phyloP scores from a whole-genome alignment of 2,329 filamentous ascomycete genomes.

The Apiospora hydei region DNA sequence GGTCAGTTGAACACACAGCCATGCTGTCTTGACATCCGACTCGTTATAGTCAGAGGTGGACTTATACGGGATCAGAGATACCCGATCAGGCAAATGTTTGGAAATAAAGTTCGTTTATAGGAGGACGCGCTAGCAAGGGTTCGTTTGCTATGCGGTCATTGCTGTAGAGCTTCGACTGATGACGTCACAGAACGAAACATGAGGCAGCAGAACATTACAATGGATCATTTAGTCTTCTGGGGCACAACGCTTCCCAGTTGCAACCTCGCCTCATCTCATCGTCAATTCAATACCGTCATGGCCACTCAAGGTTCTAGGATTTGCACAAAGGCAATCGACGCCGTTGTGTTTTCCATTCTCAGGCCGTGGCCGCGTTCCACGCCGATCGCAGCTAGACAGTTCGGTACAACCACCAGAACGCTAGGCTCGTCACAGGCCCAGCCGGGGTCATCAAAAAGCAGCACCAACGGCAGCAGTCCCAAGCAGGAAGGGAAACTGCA shows the following conservation, averaged over 20 bases:
- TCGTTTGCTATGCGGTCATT: not conserved
- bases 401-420: not conserved
- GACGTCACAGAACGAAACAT: not conserved
- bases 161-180: not conserved
- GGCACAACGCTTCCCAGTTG: not conserved
- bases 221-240: not conserved
- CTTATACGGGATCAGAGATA: not conserved
- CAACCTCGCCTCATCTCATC: not conserved
- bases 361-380: not conserved
- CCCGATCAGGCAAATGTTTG: not conserved
- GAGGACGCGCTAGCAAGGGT: conserved; percentile 11
- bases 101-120: conserved; percentile 4
- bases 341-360: not conserved
- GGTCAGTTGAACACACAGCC: not conserved
- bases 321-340: not conserved
- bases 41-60: not conserved
- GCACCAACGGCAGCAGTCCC: not conserved
- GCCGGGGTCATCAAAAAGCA: not conserved
- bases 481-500: not conserved
- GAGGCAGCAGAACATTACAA: not conserved
- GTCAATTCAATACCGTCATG: not conserved
- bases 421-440: not conserved
- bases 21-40: not conserved
- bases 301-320: not conserved
- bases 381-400: not conserved